phyloP scores from a whole-genome alignment of 306 rosid genomes.

The Cicer cuneatum region DNA sequence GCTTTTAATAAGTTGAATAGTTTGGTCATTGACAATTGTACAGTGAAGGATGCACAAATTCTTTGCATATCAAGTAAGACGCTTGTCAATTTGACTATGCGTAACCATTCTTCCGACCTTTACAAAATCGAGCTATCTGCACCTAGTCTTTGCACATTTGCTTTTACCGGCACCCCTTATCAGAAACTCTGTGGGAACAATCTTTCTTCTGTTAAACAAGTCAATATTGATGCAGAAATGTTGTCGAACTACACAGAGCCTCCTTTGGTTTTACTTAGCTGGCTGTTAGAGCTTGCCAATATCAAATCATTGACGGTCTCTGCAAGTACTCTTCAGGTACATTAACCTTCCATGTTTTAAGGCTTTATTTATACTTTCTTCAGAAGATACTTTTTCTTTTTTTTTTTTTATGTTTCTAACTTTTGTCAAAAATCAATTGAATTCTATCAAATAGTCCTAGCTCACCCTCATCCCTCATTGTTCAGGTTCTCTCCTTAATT shows the following conservation, averaged over 20 bases:
- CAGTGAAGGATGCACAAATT: slow-evolving; percentile 1
- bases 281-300: slow-evolving; percentile 29
- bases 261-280: slow-evolving; percentile 39
- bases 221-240: slow-evolving; percentile 33
- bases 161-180: slow-evolving; percentile 20
- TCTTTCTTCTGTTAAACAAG: slow-evolving; percentile 37
- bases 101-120: background rate
- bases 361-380: slow-evolving; percentile 3
- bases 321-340: slow-evolving; percentile 36
- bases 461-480: background rate
- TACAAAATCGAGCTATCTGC: slow-evolving; percentile 37
- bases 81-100: slow-evolving; percentile 33
- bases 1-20: slow-evolving; percentile 10
- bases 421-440: background rate
- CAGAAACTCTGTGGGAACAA: slow-evolving; percentile 29
- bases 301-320: slow-evolving; percentile 32
- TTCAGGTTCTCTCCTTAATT: slow-evolving; percentile 26
- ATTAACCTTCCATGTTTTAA: background rate
- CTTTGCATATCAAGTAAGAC: slow-evolving; percentile 32
- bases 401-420: background rate
- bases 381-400: background rate
- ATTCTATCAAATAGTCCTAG: background rate
- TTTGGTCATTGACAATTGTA: slow-evolving; percentile 35
- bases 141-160: slow-evolving; percentile 26
- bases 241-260: slow-evolving; percentile 19